A percentile compares a stretch with the other conserved stretches of the same genome.
Evolutionary conservation across 352 stramenopile species (phyloP).

Genomic region (Plasmopara viticola): DNA sequence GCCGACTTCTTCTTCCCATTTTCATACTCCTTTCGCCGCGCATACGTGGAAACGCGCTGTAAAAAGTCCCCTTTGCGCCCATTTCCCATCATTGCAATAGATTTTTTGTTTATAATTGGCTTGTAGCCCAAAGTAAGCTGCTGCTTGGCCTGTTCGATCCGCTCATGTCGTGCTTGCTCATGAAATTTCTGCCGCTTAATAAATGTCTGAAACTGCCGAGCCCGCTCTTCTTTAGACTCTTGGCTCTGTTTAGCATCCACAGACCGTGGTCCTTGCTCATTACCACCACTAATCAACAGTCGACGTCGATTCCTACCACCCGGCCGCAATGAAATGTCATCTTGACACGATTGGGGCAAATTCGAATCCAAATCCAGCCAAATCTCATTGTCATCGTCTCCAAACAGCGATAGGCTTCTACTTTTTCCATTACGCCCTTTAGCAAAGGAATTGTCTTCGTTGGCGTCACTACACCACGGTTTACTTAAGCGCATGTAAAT

Average conservation of each 20-base stretch:
- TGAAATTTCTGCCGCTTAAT: constrained; percentile 70
- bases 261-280: constrained; percentile 40
- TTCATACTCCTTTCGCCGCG: constrained; percentile 71
- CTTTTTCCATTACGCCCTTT: constrained; percentile 15
- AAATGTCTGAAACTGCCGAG: constrained; percentile 58
- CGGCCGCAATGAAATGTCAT: constrained; percentile 47
- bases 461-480: constrained; percentile 29
- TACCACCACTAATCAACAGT: constrained; percentile 2
- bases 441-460: constrained; percentile 18
- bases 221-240: constrained; percentile 45
- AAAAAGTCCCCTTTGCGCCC: constrained; percentile 77
- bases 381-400: constrained; percentile 30
- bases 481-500: constrained; percentile 80
- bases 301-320: constrained; percentile 15
- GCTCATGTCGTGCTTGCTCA: constrained; percentile 56
- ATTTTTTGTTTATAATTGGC: constrained; percentile 79
- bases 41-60: constrained; percentile 69
- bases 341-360: constrained; percentile 31
- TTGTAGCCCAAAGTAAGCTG: constrained; percentile 52
- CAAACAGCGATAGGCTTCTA: constrained; percentile 28
- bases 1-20: constrained; percentile 72
- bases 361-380: constrained; percentile 16
- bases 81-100: constrained; percentile 72
- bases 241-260: constrained; percentile 35
- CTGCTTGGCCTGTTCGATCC: constrained; percentile 57